Base-by-base conservation (phyloP, 2,329 filamentous ascomycete genomes). In the Xylaria sp. region DNA sequence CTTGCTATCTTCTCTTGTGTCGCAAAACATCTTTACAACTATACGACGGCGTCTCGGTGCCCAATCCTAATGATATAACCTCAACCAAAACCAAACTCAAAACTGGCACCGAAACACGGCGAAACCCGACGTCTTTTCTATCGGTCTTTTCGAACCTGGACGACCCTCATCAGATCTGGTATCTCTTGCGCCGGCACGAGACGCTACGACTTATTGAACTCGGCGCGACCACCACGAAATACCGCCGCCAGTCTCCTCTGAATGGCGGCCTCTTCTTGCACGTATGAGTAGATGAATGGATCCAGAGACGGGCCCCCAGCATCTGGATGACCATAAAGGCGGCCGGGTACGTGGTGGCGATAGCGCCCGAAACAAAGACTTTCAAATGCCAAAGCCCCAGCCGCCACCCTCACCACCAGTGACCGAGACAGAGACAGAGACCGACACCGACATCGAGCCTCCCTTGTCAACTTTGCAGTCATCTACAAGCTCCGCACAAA, bases 351-450 rank as follows among this genome's bases (percentile, higher is more conserved):
- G n/a, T n/a, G 65, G 48, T 48, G 45, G 65, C 67, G 62, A 63
- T 18, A 18, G 52, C 39, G 48, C 67, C 68, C 34, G 50, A 61
- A 60, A 58, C 65, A 70, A 76, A 71, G 69, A 71, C 60, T 53
- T 67, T 30, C 59, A 71, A 20, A 73, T 73, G 41, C 68, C 73
- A 32, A 68, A 68, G 15, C 73, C 68, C 23, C 63, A 71, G n/a
- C 69, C 69, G 10, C 74, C 73, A 48, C 75, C 75, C n/a, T 76
- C 75, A 13, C 74, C 76, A 10, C 76, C 76, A n/a, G 69, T 68
- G 20, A 78, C 75, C 58, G 76, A 77, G 34, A 78, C 71, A 56
- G 75, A 76, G 34, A 74, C 71, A 53, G 75, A 76, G 34, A 74
- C 71, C 23, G 73, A 74, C 34, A 70, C 68, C 25, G 70, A 69